Evolutionary conservation across 192 early-diverging fungal species (phyloP).

Genomic region (Radiomyces spectabilis): DNA sequence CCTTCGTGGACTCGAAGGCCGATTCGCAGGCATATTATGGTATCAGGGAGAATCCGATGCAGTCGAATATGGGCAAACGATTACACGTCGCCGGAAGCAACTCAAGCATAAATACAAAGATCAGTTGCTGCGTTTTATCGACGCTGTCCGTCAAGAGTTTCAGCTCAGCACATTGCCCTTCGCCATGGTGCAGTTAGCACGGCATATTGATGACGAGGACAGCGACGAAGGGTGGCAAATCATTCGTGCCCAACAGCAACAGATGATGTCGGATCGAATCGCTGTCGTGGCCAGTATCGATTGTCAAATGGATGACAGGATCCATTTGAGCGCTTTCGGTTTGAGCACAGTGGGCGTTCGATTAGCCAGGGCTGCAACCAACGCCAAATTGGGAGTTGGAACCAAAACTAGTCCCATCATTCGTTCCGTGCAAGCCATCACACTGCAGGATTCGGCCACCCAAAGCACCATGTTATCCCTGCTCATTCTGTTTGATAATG

Average conservation of each 20-base stretch:
- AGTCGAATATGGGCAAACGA: no score
- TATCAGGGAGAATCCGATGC: constrained; percentile 30
- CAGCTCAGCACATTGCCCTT: no score
- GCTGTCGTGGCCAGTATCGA: constrained; percentile 16
- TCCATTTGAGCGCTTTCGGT: constrained; percentile 14
- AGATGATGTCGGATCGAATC: background rate
- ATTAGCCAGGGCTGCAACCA: constrained; percentile 1
- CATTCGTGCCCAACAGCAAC: constrained; percentile 9
- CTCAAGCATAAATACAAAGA: no score
- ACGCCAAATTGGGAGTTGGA: no score
- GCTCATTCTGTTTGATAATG: background rate
- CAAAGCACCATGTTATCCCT: no score
- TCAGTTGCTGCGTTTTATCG: no score
- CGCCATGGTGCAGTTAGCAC: constrained; percentile 13
- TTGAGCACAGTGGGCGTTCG: constrained; percentile 6
- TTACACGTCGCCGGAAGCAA: no score
- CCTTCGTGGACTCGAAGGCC: background rate
- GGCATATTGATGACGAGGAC: background rate
- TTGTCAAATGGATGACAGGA: constrained; percentile 13
- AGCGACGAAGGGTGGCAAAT: constrained; percentile 10
- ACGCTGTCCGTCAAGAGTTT: no score
- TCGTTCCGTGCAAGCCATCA: no score
- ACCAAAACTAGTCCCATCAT: no score
- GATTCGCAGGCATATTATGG: constrained; percentile 23
- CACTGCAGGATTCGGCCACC: no score